phyloP scores from a whole-genome alignment of 1,284 basidiomycete species.

The Heterobasidion occidentale region DNA sequence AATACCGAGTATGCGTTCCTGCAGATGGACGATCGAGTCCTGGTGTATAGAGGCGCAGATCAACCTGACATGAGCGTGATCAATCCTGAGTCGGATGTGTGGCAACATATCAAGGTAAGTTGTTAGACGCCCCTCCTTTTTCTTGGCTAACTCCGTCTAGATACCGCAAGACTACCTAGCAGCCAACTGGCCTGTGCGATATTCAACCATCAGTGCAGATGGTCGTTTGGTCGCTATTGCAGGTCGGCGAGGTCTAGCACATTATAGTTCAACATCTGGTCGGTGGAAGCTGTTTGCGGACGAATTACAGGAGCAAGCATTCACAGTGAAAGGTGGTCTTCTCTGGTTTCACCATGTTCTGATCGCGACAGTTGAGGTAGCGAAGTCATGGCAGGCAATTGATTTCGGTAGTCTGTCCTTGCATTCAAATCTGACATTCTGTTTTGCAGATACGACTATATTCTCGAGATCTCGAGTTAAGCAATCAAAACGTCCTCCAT shows the following conservation, averaged over 20 bases:
- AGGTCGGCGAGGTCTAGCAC: conserved; percentile 84
- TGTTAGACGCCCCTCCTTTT: background rate
- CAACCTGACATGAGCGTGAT: conserved; percentile 98
- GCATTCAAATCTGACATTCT: conserved; percentile 1
- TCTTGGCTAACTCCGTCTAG: conserved; percentile 23
- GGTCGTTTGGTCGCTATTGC: conserved; percentile 92
- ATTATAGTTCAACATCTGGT: conserved; percentile 91
- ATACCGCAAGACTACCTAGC: conserved; percentile 88
- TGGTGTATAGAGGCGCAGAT: conserved; percentile 96
- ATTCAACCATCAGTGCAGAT: conserved; percentile 87
- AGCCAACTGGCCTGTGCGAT: conserved; percentile 92
- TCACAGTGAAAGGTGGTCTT: conserved; percentile 85
- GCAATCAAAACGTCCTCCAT: conserved; percentile 78
- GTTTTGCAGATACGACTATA: conserved; percentile 77
- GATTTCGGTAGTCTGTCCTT: background rate
- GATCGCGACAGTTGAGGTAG: conserved; percentile 84
- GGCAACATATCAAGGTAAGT: conserved; percentile 87
- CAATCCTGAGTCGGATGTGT: conserved; percentile 97
- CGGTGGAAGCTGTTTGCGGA: conserved; percentile 91
- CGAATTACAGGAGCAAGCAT: conserved; percentile 84
- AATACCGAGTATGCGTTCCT: conserved; percentile 93
- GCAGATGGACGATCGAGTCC: conserved; percentile 89
- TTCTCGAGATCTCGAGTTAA: conserved; percentile 91
- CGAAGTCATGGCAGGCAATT: conserved; percentile 69
- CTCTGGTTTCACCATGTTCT: conserved; percentile 97